Base-by-base conservation (phyloP, 768 basidiomycete genomes). In the Collybia sp. region DNA sequence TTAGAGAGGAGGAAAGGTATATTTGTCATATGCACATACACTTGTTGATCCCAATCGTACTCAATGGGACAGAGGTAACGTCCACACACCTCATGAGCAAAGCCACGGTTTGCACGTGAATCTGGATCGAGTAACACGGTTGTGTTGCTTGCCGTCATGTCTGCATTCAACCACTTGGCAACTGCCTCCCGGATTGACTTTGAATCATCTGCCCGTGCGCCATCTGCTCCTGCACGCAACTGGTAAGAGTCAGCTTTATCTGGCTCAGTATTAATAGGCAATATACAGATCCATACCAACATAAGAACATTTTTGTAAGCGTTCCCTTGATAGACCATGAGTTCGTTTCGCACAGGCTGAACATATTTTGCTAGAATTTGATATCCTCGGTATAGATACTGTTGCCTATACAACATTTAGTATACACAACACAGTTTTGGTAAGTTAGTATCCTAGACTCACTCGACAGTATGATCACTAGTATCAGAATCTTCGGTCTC, bases 41-140 rank as follows among this genome's bases (percentile, higher is more conserved):
- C 32, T 6, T 19, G n/a, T 19, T 58, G 45, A 36, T 42, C 45
- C 57, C 57, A 58, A 19, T 52, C 40, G 40, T 30, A 50, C 37
- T 54, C 53, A 31, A 47, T 44, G 2, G 57, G 51, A 40, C 55
- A 58, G 5, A 58, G 47, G 18, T 56, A 43, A 20, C 25, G 9
- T 8, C 55, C 57, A 12, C 43, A 48, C 10, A 48, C 30, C 17
- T 56, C 47, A 33, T 57, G 48, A 20, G 51, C 45, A 20, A 58
- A 35, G 5, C 57, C 57, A 33, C 55, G 53, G 18, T 46, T 45
- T n/a, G 40, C 49, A 16, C 47, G 46, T 20, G 35, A 2, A 11
- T 49, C 18, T 11, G 20, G 33, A 17, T 18, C 30, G 33, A 42
- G 48, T 15, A 5, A 45, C 36, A 5, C 2, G 18, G 4, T n/a